These are phyloP conservation scores for Hypoxylon rickii DNA, from an alignment of 495 filamentous ascomycete genomes.

Conservation along the genomic window DNA sequence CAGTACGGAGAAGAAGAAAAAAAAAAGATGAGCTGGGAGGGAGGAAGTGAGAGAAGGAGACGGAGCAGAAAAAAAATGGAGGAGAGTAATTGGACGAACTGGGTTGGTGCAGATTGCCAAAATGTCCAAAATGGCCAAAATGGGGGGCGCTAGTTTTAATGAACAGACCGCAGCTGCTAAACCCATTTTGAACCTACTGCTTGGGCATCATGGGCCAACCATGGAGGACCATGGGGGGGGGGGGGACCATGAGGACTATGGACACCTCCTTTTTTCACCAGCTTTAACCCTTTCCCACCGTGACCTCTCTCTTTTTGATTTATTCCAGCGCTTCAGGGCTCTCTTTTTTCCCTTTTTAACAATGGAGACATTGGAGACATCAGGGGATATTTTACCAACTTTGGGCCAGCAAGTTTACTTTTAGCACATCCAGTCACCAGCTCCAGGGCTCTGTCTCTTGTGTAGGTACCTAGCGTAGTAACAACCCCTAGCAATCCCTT, in stretches of 20 bases:
- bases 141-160: conserved; percentile 38
- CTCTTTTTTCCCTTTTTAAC: conserved; percentile 1
- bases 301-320: no score
- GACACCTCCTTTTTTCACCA: not conserved
- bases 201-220: no score
- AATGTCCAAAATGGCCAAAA: conserved; percentile 33
- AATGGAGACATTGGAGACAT: no score
- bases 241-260: no score
- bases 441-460: no score
- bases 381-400: not conserved
- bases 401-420: no score
- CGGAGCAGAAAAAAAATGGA: conserved; percentile 38
- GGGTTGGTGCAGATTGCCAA: conserved; percentile 39
- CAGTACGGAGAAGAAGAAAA: conserved; percentile 28
- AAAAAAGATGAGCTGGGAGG: conserved; percentile 12
- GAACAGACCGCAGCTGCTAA: conserved; percentile 33
- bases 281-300: no score
- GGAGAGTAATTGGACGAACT: conserved; percentile 37
- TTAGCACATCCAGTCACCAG: no score
- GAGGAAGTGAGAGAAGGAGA: conserved; percentile 39
- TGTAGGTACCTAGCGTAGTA: no score
- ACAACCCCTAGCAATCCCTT: not conserved
- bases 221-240: no score
- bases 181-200: conserved; percentile 26
- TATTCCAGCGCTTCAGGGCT: no score